These are phyloP conservation scores for Porcisia deanei DNA, from an alignment of 208 protist species.

Conservation along the genomic window DNA sequence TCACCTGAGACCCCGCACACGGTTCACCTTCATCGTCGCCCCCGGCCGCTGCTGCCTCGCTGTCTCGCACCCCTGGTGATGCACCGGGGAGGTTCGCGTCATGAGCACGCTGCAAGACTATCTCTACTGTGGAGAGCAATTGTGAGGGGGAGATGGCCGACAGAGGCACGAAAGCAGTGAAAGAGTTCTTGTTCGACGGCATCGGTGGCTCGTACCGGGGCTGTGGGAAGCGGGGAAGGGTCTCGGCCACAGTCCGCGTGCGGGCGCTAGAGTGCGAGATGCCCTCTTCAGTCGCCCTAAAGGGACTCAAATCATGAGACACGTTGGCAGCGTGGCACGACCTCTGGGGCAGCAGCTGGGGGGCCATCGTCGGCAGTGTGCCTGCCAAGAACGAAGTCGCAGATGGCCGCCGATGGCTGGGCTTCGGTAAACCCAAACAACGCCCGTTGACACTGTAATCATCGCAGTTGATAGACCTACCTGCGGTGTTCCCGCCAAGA, in stretches of 20 bases:
- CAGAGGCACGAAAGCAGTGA: conserved; percentile 23
- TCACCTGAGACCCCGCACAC: background rate
- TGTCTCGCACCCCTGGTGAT: background rate
- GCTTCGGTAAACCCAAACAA: background rate
- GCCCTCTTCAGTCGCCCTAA: background rate
- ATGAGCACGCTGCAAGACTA: conserved; percentile 1
- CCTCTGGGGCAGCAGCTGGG: background rate
- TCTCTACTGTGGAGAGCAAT: conserved; percentile 9
- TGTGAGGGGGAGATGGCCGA: conserved; percentile 24
- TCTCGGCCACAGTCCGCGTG: background rate
- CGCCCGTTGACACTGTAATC: background rate
- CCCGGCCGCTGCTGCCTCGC: background rate
- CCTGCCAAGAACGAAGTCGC: background rate
- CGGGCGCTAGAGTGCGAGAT: background rate
- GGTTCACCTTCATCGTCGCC: background rate
- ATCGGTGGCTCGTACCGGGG: conserved; percentile 29
- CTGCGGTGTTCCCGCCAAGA: background rate
- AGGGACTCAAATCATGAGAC: background rate
- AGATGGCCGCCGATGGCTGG: background rate
- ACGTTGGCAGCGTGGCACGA: too few relatives aligned
- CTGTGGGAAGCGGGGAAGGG: background rate
- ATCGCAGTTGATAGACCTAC: background rate
- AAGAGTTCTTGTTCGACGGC: conserved; percentile 28
- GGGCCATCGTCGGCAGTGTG: background rate
- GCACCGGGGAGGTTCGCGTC: background rate